A percentile compares a stretch with the other conserved stretches of the same genome.
Conservation (phyloP, 2,329 filamentous ascomycete species). For the Pyrenochaeta sp. region DNA sequence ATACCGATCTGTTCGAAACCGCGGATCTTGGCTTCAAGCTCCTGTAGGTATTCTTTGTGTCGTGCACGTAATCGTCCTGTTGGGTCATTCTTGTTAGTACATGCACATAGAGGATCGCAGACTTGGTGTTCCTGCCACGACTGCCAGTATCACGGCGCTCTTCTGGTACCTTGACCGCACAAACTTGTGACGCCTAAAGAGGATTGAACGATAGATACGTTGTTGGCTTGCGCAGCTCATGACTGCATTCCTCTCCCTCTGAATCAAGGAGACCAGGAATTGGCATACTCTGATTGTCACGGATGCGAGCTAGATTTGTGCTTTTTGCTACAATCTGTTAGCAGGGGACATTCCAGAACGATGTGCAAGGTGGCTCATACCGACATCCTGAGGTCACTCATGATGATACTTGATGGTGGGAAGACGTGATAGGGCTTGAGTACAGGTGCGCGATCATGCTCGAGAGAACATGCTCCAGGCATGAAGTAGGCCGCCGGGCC, state of each 20-base stretch:
- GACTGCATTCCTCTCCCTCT: too few relatives aligned
- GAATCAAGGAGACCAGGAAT: too few relatives aligned
- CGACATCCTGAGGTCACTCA: constrained; percentile 39
- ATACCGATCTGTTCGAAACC: constrained; percentile 71
- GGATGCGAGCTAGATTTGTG: constrained; percentile 67
- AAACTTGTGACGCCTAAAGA: too few relatives aligned
- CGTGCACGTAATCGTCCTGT: constrained; percentile 74
- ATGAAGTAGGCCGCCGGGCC: constrained; percentile 30
- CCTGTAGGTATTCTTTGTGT: constrained; percentile 75
- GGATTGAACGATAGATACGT: neutral
- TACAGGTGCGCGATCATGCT: constrained; percentile 27
- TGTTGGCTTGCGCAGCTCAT: too few relatives aligned
- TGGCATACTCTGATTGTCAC: constrained; percentile 71
- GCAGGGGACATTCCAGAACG: neutral
- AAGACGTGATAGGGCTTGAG: constrained; percentile 20
- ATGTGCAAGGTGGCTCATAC: constrained; percentile 14
- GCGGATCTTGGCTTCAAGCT: constrained; percentile 71
- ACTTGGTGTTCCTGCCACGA: too few relatives aligned
- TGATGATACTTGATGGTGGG: constrained; percentile 22
- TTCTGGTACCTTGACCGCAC: too few relatives aligned
- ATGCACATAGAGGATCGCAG: too few relatives aligned
- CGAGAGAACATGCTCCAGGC: constrained; percentile 26
- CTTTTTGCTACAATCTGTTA: constrained; percentile 35
- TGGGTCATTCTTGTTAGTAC: too few relatives aligned
- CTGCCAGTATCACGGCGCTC: too few relatives aligned